These are phyloP conservation scores for Dendrobium chrysotoxum DNA, from an alignment of 106 monocot species.

Conservation along the genomic window DNA sequence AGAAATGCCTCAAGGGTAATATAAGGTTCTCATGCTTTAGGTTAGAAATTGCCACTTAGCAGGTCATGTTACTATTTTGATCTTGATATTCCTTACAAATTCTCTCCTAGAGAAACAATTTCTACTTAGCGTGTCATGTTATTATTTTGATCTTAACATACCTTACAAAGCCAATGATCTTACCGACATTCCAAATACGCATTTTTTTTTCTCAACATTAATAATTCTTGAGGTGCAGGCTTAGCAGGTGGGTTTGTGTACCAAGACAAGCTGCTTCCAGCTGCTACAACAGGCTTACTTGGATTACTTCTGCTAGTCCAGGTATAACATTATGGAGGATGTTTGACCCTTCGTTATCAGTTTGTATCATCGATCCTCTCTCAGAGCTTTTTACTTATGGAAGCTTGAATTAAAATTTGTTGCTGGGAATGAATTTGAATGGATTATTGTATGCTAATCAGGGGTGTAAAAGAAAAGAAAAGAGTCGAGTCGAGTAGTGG, in stretches of 20 bases:
- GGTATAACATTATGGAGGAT: constrained; percentile 20
- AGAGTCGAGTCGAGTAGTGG: too few relatives aligned
- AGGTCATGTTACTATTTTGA: too few relatives aligned
- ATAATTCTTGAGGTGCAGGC: constrained; percentile 27
- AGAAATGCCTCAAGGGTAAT: background rate
- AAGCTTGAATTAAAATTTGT: background rate
- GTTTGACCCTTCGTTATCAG: background rate
- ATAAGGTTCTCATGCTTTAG: too few relatives aligned
- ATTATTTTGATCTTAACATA: background rate
- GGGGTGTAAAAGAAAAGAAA: too few relatives aligned
- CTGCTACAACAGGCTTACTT: constrained; percentile 75
- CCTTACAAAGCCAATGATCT: too few relatives aligned
- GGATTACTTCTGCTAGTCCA: constrained; percentile 86
- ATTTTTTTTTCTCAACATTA: background rate
- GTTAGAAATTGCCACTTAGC: too few relatives aligned
- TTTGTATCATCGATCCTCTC: background rate
- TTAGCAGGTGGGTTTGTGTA: constrained; percentile 63
- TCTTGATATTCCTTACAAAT: background rate
- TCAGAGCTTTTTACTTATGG: background rate
- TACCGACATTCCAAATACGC: background rate
- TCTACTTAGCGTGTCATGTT: background rate
- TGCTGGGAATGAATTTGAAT: background rate
- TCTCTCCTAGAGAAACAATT: background rate
- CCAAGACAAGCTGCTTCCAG: constrained; percentile 68
- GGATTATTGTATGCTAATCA: background rate